Base-by-base conservation (phyloP, 1,284 basidiomycete species). In the Cystobasidiaceae sp. region DNA sequence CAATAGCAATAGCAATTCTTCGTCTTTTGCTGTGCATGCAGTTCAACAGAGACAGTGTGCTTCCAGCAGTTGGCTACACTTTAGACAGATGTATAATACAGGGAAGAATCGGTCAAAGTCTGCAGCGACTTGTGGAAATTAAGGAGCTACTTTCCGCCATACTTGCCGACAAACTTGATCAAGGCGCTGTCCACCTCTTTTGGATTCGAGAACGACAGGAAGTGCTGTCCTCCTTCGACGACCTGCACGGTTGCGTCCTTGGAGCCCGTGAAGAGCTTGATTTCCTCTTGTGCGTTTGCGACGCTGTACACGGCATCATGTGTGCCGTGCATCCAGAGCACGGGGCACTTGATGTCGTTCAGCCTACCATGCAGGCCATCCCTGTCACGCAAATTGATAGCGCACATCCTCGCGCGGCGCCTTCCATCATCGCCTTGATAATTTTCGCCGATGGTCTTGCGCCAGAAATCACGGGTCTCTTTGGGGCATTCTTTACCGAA, bases 171-270 rank as follows among this genome's bases (percentile, higher is more conserved):
- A 25, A 63, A 63, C 2, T 27, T 44, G 34, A 54, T 41, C 2
- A 63, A 21, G 45, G 61, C 61, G 21, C 55, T 32, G 17, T 34
- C 41, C 15, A 63, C 43, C 28, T 63, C 61, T 34, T 56, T 46
- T 28, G 61, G 61, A 56, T 63, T 50, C 15, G 61, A 63, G 44
- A 56, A 54, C 32, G 33, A 41, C 50, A 63, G 34, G 44, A 63
- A 63, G 44, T 63, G 61, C 21, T 56, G 50, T 19, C 61, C 61
- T 8, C 51, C 51, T 46, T 44, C 52, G 3, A 63, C 41, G 21
- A 63, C 52, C n/a, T 63, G 50, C 17, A 63, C 37, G n/a, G 34
- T 25, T 28, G 50, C 50, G 37, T 54, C 32, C 34, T 32, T 39
- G 6, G 59, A 61, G 3, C 34, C 44, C 32, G 34, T 63, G 32